Evolutionary conservation across 1,284 basidiomycete species (phyloP).

Genomic region (Lignosus rhinocerotis): DNA sequence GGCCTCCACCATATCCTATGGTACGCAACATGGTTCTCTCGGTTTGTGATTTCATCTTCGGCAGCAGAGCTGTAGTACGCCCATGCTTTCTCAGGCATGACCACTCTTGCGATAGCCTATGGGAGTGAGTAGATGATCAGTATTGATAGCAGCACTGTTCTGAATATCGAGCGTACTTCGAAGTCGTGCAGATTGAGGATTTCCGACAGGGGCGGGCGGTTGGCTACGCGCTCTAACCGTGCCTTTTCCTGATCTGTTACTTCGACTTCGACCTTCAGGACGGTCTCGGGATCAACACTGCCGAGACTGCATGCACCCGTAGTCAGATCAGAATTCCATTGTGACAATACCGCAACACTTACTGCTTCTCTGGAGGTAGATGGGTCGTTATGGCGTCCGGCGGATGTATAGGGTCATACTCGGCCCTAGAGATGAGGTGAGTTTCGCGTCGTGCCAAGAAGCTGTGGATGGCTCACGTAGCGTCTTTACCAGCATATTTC

Average conservation of each 20-base stretch:
- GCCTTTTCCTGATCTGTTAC: constrained; percentile 63
- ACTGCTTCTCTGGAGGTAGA: constrained; percentile 78
- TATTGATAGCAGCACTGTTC: background rate
- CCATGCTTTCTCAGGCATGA: constrained; percentile 83
- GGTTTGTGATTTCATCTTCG: constrained; percentile 85
- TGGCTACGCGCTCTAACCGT: constrained; percentile 50
- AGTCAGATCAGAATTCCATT: background rate
- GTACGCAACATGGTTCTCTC: constrained; percentile 89
- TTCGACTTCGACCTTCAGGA: constrained; percentile 54
- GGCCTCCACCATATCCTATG: constrained; percentile 96
- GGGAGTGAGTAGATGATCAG: background rate
- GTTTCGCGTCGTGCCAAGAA: constrained; percentile 5
- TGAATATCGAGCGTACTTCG: constrained; percentile 52
- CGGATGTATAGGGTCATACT: constrained; percentile 87
- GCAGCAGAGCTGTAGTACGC: constrained; percentile 88
- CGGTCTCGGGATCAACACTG: constrained; percentile 63
- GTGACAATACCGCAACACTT: constrained; percentile 26
- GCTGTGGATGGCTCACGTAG: constrained; percentile 50
- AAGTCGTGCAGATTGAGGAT: constrained; percentile 92
- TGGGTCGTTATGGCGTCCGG: constrained; percentile 86
- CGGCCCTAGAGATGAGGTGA: constrained; percentile 44
- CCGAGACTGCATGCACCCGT: constrained; percentile 54
- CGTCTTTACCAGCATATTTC: constrained; percentile 78
- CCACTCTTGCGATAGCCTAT: constrained; percentile 69
- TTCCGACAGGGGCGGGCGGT: constrained; percentile 70